Percentiles rank a stretch among this genome's conserved stretches.
phyloP scores from a whole-genome alignment of 148 eudicot genomes.

The Vaccinium corymbosum region DNA sequence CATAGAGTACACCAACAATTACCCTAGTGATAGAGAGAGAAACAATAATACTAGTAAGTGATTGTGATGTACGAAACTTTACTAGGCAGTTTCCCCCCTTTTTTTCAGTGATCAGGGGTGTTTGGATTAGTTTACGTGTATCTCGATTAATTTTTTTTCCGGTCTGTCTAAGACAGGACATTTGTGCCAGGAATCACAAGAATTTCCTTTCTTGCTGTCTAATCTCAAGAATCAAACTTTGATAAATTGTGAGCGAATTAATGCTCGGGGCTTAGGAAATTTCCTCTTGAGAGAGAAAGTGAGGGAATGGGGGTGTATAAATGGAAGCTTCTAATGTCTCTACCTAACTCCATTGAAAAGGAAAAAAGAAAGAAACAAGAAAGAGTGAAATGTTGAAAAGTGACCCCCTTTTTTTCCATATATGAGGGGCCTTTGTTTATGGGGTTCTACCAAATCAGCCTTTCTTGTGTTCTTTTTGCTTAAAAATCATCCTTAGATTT shows the following conservation, averaged over 20 bases:
- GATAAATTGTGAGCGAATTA: no score
- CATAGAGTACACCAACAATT: conserved; percentile 12
- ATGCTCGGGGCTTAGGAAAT: no score
- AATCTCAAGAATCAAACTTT: no score
- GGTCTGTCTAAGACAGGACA: no score
- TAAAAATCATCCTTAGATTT: background rate
- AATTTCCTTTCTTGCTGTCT: no score
- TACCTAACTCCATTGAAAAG: conserved; percentile 49
- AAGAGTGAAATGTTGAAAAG: conserved; percentile 31
- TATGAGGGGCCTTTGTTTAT: conserved; percentile 21
- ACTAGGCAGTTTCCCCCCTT: no score
- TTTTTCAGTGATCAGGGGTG: no score
- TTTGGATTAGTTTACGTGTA: no score
- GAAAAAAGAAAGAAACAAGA: background rate
- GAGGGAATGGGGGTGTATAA: background rate
- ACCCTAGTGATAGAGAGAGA: background rate
- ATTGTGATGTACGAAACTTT: background rate
- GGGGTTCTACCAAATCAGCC: background rate
- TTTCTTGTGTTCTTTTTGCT: conserved; percentile 4
- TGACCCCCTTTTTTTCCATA: conserved; percentile 16
- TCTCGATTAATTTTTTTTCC: no score
- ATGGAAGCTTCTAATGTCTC: conserved; percentile 50
- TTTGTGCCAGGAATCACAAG: no score
- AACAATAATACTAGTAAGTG: background rate
- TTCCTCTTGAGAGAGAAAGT: background rate